Conservation (phyloP, 2,329 filamentous ascomycete species). For the Xylaria sp. region DNA sequence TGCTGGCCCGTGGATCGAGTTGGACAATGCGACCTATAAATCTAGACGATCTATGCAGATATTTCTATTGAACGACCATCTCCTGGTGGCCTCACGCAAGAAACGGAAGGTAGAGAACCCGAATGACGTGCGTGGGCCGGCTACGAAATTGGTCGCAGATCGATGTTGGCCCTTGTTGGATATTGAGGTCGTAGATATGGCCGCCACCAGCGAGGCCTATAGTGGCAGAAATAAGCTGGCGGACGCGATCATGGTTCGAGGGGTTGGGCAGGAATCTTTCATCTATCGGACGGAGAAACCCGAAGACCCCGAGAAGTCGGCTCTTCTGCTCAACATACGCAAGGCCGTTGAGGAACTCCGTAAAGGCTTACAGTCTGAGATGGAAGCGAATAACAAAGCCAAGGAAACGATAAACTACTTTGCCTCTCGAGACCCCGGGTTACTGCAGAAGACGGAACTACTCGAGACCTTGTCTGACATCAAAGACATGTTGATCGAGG, state of each 20-base stretch:
- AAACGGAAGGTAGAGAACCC: constrained; percentile 85
- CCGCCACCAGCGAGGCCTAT: constrained; percentile 70
- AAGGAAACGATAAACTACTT: constrained; percentile 89
- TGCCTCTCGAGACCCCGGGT: constrained; percentile 78
- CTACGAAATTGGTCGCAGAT: constrained; percentile 88
- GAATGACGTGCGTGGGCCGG: constrained; percentile 62
- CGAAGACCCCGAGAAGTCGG: constrained; percentile 80
- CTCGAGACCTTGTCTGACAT: constrained; percentile 81
- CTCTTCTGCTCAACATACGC: constrained; percentile 87
- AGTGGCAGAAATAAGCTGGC: constrained; percentile 72
- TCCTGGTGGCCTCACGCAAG: constrained; percentile 90
- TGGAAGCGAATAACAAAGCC: constrained; percentile 85
- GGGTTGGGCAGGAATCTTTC: constrained; percentile 87
- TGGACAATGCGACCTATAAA: constrained; percentile 98
- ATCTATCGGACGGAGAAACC: constrained; percentile 92
- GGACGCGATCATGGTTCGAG: constrained; percentile 90
- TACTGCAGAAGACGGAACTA: constrained; percentile 82
- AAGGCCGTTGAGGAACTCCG: constrained; percentile 93
- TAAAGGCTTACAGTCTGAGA: constrained; percentile 84
- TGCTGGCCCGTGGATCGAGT: constrained; percentile 91
- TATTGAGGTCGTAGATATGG: constrained; percentile 91
- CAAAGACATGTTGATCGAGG: constrained; percentile 91
- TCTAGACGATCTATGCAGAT: constrained; percentile 89
- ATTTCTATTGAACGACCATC: constrained; percentile 92
- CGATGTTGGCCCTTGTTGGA: constrained; percentile 94